Conservation (phyloP, 1,284 basidiomycete genomes). For the Austroboletus rostrupii region DNA sequence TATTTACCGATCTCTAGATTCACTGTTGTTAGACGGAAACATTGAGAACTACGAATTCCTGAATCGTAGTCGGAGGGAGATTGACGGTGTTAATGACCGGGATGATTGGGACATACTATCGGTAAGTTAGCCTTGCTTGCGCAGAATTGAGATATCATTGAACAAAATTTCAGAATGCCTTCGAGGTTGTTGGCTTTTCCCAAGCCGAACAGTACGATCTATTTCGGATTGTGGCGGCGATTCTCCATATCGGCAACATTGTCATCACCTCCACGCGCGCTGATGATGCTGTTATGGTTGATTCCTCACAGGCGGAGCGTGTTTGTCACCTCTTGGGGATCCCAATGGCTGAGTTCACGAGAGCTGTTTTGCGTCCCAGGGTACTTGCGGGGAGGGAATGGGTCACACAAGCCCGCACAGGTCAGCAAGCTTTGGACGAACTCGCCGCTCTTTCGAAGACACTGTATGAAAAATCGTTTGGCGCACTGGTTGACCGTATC, state of each 20-base stretch:
- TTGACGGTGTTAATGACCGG: slow-evolving; percentile 92
- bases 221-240: slow-evolving; percentile 90
- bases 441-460: slow-evolving; percentile 92
- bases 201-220: slow-evolving; percentile 85
- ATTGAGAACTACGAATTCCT: slow-evolving; percentile 89
- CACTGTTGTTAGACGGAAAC: slow-evolving; percentile 71
- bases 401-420: slow-evolving; percentile 91
- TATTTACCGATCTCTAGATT: slow-evolving; percentile 43
- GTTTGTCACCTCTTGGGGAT: slow-evolving; percentile 93
- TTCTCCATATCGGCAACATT: slow-evolving; percentile 96
- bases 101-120: slow-evolving; percentile 85
- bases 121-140: slow-evolving; percentile 36
- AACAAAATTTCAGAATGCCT: slow-evolving; percentile 53
- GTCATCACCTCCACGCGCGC: slow-evolving; percentile 76
- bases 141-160: slow-evolving; percentile 1
- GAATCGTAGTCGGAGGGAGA: slow-evolving; percentile 83
- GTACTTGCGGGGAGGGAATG: slow-evolving; percentile 95
- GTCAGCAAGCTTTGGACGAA: slow-evolving; percentile 92
- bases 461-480: slow-evolving; percentile 96
- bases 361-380: slow-evolving; percentile 82
- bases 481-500: slow-evolving; percentile 89
- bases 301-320: slow-evolving; percentile 81
- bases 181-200: slow-evolving; percentile 87
- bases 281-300: slow-evolving; percentile 86
- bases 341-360: slow-evolving; percentile 85